Evolutionary conservation across 2,329 filamentous ascomycete species (phyloP).

Genomic region (Amauroascus verrucosus): DNA sequence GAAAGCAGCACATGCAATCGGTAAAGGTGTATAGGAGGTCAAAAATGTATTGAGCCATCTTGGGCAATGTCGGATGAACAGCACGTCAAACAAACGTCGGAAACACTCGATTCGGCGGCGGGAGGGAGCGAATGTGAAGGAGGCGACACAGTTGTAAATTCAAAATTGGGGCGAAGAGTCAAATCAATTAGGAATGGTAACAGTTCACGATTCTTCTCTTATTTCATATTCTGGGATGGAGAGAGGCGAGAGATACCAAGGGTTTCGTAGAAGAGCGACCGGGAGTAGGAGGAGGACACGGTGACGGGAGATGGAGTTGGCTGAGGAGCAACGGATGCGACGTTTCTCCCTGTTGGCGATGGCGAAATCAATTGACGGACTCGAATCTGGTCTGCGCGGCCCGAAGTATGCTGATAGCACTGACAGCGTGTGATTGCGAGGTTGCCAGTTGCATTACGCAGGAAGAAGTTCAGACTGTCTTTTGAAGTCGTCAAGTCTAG

Average conservation of each 20-base stretch:
- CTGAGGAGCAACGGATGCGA: background rate
- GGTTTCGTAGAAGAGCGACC: background rate
- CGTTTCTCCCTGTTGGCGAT: background rate
- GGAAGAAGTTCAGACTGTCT: no score
- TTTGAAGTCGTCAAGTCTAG: no score
- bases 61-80: background rate
- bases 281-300: background rate
- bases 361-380: background rate
- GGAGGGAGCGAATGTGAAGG: background rate
- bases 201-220: background rate
- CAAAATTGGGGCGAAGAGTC: no score
- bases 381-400: background rate
- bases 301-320: background rate
- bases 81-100: background rate
- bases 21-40: constrained; percentile 86
- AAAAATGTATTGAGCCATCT: constrained; percentile 73
- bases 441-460: no score
- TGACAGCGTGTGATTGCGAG: background rate
- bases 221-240: background rate
- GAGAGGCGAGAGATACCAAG: background rate
- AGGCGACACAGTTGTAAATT: background rate
- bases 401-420: no score
- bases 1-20: constrained; percentile 94
- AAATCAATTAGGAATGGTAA: no score
- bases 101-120: background rate